A percentile compares a stretch with the other conserved stretches of the same genome.
Conservation (phyloP, 208 protist genomes). For the Acanthamoeba lugdunensis region DNA sequence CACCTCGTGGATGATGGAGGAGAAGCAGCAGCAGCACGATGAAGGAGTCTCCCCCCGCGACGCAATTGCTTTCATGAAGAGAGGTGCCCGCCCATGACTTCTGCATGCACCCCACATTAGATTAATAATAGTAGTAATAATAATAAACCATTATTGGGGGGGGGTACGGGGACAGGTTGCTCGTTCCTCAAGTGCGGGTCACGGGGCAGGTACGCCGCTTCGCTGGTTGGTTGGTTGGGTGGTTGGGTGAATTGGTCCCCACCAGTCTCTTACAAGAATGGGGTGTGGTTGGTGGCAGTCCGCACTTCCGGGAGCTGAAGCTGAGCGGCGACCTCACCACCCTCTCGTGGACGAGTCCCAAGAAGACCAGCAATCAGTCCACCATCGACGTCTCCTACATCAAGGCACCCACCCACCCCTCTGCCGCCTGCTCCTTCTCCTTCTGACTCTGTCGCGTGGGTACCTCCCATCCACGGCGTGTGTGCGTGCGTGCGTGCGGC, state of each 20-base stretch:
- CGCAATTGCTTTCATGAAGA: background rate
- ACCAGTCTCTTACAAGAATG: background rate
- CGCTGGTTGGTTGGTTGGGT: too few relatives aligned
- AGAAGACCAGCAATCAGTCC: slow-evolving; percentile 48
- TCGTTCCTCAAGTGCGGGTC: slow-evolving; percentile 48
- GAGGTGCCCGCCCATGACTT: background rate
- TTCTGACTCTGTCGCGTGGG: too few relatives aligned
- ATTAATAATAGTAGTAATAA: background rate
- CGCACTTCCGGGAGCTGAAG: slow-evolving; percentile 30
- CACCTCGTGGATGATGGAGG: background rate
- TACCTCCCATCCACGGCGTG: background rate
- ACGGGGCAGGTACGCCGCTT: slow-evolving; percentile 30
- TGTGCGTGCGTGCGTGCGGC: background rate
- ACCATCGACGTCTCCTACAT: slow-evolving; percentile 8
- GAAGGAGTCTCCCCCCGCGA: background rate
- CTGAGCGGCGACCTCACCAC: slow-evolving; percentile 19
- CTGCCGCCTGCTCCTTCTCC: background rate
- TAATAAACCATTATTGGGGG: background rate
- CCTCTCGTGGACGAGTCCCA: slow-evolving; percentile 45
- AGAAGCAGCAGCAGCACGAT: background rate
- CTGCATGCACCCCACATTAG: background rate
- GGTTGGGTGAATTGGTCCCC: too few relatives aligned
- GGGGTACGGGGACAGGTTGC: background rate
- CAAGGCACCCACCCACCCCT: background rate
- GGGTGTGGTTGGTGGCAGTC: background rate